Conservation (phyloP, 2,329 filamentous ascomycete genomes). For the Diplocarpon mali region DNA sequence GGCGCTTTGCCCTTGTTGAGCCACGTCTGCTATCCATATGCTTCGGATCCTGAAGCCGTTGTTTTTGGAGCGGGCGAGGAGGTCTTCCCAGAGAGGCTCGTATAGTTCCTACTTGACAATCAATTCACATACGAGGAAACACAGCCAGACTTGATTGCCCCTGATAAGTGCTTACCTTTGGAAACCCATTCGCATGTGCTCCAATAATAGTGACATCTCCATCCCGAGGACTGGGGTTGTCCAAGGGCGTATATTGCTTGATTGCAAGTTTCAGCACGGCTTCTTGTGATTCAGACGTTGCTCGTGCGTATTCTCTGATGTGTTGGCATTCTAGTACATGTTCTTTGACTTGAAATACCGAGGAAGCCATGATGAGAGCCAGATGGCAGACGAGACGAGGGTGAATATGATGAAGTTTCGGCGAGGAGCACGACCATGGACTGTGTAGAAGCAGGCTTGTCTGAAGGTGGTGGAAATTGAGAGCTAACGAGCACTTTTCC, state of each 20-base stretch:
- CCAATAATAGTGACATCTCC: conserved; percentile 80
- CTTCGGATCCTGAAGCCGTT: conserved; percentile 60
- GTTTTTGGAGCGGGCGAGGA: conserved; percentile 46
- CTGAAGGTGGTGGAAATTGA: too few relatives aligned
- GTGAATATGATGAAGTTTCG: neutral
- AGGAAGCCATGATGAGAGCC: conserved; percentile 13
- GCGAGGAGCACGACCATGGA: neutral
- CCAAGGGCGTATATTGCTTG: conserved; percentile 77
- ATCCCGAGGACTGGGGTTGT: conserved; percentile 54
- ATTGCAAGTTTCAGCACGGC: conserved; percentile 63
- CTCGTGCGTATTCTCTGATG: conserved; percentile 70
- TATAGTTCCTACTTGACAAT: conserved; percentile 60
- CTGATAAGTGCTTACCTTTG: conserved; percentile 48
- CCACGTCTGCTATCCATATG: conserved; percentile 88
- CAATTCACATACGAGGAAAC: too few relatives aligned
- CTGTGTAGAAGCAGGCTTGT: too few relatives aligned
- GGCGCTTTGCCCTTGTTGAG: conserved; percentile 71
- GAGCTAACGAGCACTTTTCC: too few relatives aligned
- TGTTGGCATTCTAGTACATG: conserved; percentile 66
- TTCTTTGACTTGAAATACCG: conserved; percentile 55
- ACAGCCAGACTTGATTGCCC: too few relatives aligned
- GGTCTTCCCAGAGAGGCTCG: conserved; percentile 81
- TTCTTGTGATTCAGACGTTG: conserved; percentile 62
- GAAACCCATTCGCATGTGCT: conserved; percentile 85
- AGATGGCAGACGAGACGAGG: neutral